Base-by-base conservation (phyloP, 2,329 filamentous ascomycete species). In the Ceratocystis lukuohia region DNA sequence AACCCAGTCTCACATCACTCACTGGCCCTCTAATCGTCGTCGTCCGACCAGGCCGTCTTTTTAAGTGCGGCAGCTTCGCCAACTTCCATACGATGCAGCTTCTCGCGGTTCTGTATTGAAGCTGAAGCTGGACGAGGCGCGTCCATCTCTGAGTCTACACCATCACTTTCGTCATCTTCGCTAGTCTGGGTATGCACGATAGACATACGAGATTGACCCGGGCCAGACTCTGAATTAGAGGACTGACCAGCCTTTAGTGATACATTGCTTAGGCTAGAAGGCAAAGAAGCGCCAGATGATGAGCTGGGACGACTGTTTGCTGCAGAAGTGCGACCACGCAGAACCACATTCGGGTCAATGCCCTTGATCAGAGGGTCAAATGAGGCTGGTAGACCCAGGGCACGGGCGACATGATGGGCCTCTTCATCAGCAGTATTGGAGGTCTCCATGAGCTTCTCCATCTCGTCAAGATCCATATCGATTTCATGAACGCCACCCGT, bases 291-390 rank as follows among this genome's bases (percentile, higher is more conserved):
- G 0, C 66, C 66, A 41, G 63, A 67, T 15, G 66, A 46, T 28
- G 66, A 67, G 2, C 46, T 48, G 7, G 65, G 65, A 15, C 66
- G 63, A 8, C 66, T 67, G 48, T 65, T 63, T 22, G 62, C 56
- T 20, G 66, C 66, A 20, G 67, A 68, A 1, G 70, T 70, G 56
- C 66, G 67, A 64, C 37, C 68, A 62, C 61, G 72, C 61, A 69
- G 68, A 45, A 66, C 69, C 63, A 68, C 70, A n/a, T 65, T 71
- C 1, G 71, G 73, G 62, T 79, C 76, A 61, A 82, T 75, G 0
- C 82, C 81, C 70, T 85, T 86, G 70, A 87, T 80, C 1, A 83
- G 86, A 0, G 84, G 84, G 69, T 87, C 84, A 69, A 85, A 87
- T 28, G 79, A 75, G 2, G 84, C 84, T 0, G 84, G 84, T 1